A percentile compares a stretch with the other conserved stretches of the same genome.
Evolutionary conservation across 1,139 yeast genomes (phyloP).

Genomic region (Martiniozyma asiatica): DNA sequence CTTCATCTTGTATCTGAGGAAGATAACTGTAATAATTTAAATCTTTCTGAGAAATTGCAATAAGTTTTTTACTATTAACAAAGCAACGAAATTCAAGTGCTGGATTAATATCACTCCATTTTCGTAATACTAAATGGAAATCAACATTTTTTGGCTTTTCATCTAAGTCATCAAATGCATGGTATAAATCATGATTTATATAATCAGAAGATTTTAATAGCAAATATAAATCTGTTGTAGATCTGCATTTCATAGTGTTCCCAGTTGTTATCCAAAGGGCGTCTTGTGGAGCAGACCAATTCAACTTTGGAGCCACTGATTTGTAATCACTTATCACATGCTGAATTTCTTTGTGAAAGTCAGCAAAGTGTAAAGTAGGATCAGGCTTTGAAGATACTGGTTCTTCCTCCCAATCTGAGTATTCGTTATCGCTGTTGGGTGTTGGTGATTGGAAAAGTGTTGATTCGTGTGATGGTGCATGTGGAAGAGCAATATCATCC

Average conservation of each 20-base stretch:
- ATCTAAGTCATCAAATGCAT: conserved; percentile 41
- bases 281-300: conserved; percentile 96
- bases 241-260: conserved; percentile 58
- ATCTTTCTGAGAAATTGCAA: conserved; percentile 80
- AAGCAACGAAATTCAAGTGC: conserved; percentile 85
- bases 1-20: conserved; percentile 30
- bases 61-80: conserved; percentile 45
- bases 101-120: conserved; percentile 76
- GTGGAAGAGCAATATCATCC: conserved; percentile 69
- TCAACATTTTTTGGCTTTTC: conserved; percentile 15
- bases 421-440: conserved; percentile 47
- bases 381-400: conserved; percentile 17
- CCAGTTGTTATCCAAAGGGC: conserved; percentile 84
- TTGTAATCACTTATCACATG: conserved; percentile 35
- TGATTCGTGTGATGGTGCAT: conserved; percentile 27
- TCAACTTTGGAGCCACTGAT: conserved; percentile 72
- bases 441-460: conserved; percentile 24
- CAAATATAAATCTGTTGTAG: conserved; percentile 64
- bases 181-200: conserved; percentile 69
- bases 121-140: conserved; percentile 57
- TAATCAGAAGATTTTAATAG: conserved; percentile 80
- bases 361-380: conserved; percentile 41
- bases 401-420: conserved; percentile 55
- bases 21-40: conserved; percentile 70
- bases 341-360: conserved; percentile 43